Percentiles rank a stretch among this genome's conserved stretches.
These are phyloP conservation scores for Aspergillus cavernicola DNA, from an alignment of 495 filamentous ascomycete species.

Conservation along the genomic window DNA sequence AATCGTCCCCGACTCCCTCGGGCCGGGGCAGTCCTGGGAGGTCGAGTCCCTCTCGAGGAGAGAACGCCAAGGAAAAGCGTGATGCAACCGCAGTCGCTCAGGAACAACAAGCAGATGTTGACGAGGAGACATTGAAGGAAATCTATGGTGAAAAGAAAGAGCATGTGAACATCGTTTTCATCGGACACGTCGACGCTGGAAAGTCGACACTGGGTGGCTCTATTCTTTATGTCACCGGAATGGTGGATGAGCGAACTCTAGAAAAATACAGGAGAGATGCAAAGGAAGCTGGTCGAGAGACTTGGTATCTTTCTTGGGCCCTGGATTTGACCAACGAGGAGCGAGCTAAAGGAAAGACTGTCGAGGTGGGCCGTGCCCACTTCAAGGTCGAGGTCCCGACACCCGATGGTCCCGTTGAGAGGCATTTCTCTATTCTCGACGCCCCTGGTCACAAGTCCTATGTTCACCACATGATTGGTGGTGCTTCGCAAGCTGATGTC, in stretches of 20 bases:
- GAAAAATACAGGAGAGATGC: constrained; percentile 97
- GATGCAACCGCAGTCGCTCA: constrained; percentile 81
- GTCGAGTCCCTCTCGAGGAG: constrained; percentile 45
- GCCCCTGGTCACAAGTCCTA: constrained; percentile 96
- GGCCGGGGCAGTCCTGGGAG: constrained; percentile 69
- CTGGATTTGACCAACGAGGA: constrained; percentile 96
- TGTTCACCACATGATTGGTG: constrained; percentile 94
- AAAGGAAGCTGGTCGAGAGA: constrained; percentile 92
- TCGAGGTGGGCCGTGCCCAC: constrained; percentile 93
- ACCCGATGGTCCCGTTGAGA: constrained; percentile 36
- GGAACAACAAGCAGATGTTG: constrained; percentile 84
- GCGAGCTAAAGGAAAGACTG: constrained; percentile 94
- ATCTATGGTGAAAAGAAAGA: constrained; percentile 89
- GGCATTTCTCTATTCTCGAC: constrained; percentile 85
- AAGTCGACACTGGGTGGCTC: constrained; percentile 93
- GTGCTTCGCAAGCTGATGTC: constrained; percentile 93
- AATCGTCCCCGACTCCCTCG: constrained; percentile 71
- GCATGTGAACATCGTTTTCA: constrained; percentile 97
- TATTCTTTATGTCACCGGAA: constrained; percentile 89
- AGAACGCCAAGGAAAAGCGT: constrained; percentile 53
- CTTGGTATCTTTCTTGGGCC: constrained; percentile 99
- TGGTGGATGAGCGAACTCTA: constrained; percentile 98
- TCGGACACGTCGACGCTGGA: constrained; percentile 96
- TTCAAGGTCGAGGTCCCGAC: constrained; percentile 84
- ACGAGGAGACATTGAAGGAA: constrained; percentile 86